phyloP scores from a whole-genome alignment of 1,284 basidiomycete species.

The Thelephora terrestris region DNA sequence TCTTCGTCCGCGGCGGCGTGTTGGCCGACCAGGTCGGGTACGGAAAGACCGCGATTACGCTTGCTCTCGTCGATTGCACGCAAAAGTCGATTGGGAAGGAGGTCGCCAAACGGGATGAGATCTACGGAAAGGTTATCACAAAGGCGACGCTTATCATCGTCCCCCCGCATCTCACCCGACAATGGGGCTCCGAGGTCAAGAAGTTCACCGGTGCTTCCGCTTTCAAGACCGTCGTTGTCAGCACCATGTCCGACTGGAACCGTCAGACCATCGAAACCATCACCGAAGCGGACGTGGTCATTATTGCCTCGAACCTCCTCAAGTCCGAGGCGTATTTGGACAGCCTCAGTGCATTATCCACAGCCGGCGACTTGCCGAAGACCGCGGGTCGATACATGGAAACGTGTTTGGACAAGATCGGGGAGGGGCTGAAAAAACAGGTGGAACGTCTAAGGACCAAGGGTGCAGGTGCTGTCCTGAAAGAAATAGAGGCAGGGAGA shows the following conservation, averaged over 20 bases:
- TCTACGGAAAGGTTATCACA: slow-evolving; percentile 60
- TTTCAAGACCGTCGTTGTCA: slow-evolving; percentile 63
- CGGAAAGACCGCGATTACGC: slow-evolving; percentile 92
- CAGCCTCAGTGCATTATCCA: slow-evolving; percentile 64
- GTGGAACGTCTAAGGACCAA: slow-evolving; percentile 56
- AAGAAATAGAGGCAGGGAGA: slow-evolving; percentile 50
- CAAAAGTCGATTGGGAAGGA: slow-evolving; percentile 47
- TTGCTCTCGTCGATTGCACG: slow-evolving; percentile 76
- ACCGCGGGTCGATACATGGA: slow-evolving; percentile 77
- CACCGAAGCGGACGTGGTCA: slow-evolving; percentile 76
- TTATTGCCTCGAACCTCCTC: slow-evolving; percentile 83
- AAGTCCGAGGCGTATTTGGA: slow-evolving; percentile 69
- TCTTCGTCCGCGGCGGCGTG: slow-evolving; percentile 79
- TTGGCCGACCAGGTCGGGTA: slow-evolving; percentile 95
- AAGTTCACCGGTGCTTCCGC: slow-evolving; percentile 63
- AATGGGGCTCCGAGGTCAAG: slow-evolving; percentile 82
- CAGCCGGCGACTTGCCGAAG: slow-evolving; percentile 50
- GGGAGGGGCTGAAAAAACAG: slow-evolving; percentile 52
- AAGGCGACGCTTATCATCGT: slow-evolving; percentile 83
- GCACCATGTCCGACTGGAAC: slow-evolving; percentile 68
- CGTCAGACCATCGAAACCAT: slow-evolving; percentile 66
- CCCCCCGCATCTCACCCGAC: slow-evolving; percentile 80
- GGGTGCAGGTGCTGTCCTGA: slow-evolving; percentile 50
- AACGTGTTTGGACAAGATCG: slow-evolving; percentile 57
- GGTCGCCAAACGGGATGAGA: slow-evolving; percentile 34